Conservation (phyloP, 176 grass and related monocot species). For the Avena insularis region DNA sequence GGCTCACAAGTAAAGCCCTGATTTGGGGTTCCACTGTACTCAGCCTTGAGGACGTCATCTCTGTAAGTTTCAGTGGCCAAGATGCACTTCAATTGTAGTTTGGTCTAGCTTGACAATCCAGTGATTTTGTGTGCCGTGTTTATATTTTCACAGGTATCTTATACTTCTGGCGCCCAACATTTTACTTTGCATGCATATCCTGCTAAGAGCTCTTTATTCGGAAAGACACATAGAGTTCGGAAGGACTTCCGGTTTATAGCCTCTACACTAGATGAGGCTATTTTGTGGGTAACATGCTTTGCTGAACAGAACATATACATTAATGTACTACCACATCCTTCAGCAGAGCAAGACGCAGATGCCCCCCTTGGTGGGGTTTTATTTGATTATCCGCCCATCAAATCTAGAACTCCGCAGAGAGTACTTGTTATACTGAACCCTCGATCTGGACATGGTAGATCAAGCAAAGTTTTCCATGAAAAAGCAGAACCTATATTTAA, state of each 20-base stretch:
- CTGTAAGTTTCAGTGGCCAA: constrained; percentile 72
- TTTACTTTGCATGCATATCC: constrained; percentile 89
- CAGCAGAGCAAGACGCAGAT: constrained; percentile 62
- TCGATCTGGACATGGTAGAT: constrained; percentile 92
- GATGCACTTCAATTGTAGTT: constrained; percentile 32
- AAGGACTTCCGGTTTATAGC: constrained; percentile 90
- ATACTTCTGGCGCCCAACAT: constrained; percentile 65
- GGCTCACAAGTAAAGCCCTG: constrained; percentile 94
- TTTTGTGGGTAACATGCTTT: constrained; percentile 85
- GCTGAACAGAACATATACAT: constrained; percentile 88
- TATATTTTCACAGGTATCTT: constrained; percentile 73
- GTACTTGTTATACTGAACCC: constrained; percentile 98
- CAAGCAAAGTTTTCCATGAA: constrained; percentile 89
- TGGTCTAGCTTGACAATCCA: neutral
- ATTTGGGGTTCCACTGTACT: constrained; percentile 87
- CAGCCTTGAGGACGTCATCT: constrained; percentile 76
- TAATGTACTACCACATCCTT: constrained; percentile 65
- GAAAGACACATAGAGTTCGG: constrained; percentile 66
- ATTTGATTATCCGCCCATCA: constrained; percentile 81
- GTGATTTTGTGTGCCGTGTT: constrained; percentile 39
- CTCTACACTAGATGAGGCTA: constrained; percentile 67
- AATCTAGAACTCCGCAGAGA: constrained; percentile 72
- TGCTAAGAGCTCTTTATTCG: constrained; percentile 72
- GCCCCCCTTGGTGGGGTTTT: constrained; percentile 55
- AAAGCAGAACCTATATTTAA: constrained; percentile 99